A percentile compares a stretch with the other conserved stretches of the same genome.
These are phyloP conservation scores for Penicillium glabrum DNA, from an alignment of 2,329 filamentous ascomycete species.

Conservation along the genomic window DNA sequence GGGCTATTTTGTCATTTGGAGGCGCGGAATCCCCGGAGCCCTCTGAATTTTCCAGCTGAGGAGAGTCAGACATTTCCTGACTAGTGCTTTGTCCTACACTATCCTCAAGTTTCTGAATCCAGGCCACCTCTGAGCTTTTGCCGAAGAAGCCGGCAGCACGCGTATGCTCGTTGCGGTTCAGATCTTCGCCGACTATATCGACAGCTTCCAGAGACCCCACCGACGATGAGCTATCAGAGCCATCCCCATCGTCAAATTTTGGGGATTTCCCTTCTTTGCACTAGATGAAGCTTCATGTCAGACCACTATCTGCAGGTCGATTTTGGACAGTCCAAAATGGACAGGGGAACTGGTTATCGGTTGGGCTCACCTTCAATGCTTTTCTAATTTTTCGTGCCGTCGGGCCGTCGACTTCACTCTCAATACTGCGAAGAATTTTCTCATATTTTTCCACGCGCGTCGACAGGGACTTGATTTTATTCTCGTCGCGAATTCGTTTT, in stretches of 20 bases:
- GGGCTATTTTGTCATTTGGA: neutral
- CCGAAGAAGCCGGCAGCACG: constrained; percentile 42
- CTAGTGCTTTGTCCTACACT: constrained; percentile 24
- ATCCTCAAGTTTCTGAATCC: constrained; percentile 41
- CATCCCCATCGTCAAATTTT: neutral
- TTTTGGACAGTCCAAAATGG: neutral
- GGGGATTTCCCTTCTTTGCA: constrained; percentile 2
- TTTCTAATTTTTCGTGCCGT: constrained; percentile 25
- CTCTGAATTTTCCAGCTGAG: neutral
- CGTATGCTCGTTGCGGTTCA: constrained; percentile 37
- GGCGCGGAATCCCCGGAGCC: neutral
- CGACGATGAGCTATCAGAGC: constrained; percentile 22
- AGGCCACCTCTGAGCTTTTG: constrained; percentile 45
- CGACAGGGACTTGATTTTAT: constrained; percentile 26
- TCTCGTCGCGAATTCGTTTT: constrained; percentile 38
- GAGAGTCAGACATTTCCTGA: neutral
- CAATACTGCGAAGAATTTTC: constrained; percentile 25
- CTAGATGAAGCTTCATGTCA: constrained; percentile 2
- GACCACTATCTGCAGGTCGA: neutral
- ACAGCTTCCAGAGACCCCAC: constrained; percentile 42
- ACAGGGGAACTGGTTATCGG: neutral
- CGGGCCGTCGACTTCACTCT: constrained; percentile 21
- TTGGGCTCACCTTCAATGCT: constrained; percentile 24
- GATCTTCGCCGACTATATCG: constrained; percentile 44
- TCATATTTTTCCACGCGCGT: constrained; percentile 29